phyloP scores from a whole-genome alignment of 2,329 filamentous ascomycete species.

The Beauveria sp. region DNA sequence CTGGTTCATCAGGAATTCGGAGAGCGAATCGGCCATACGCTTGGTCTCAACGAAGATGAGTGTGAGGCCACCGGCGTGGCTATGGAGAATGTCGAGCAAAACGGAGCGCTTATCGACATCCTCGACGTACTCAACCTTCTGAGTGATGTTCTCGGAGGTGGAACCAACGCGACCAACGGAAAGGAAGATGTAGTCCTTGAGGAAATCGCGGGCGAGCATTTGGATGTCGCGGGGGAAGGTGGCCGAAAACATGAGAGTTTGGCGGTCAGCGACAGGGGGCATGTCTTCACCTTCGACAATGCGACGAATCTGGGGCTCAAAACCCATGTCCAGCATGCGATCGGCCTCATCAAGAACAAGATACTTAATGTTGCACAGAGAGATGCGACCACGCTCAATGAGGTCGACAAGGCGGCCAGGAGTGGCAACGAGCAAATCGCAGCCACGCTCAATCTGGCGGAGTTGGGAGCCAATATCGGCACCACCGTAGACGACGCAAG shows the following conservation, averaged over 20 bases:
- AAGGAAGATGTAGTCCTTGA: slow-evolving; percentile 98
- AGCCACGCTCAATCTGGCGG: slow-evolving; percentile 94
- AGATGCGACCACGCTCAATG: slow-evolving; percentile 97
- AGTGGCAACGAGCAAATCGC: slow-evolving; percentile 93
- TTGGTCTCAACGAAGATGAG: slow-evolving; percentile 99
- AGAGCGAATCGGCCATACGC: slow-evolving; percentile 97
- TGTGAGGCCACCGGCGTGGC: slow-evolving; percentile 79
- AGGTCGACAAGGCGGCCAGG: slow-evolving; percentile 95
- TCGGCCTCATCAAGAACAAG: slow-evolving; percentile 98
- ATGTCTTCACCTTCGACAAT: slow-evolving; percentile 99
- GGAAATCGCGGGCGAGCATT: slow-evolving; percentile 96
- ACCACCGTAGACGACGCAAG: slow-evolving; percentile 97
- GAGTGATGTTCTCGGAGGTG: slow-evolving; percentile 99
- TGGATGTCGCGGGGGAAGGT: slow-evolving; percentile 99
- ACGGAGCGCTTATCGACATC: slow-evolving; percentile 97
- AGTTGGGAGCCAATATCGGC: slow-evolving; percentile 98
- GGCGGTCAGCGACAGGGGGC: slow-evolving; percentile 73
- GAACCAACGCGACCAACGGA: slow-evolving; percentile 98
- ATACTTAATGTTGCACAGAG: slow-evolving; percentile 97
- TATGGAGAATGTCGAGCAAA: slow-evolving; percentile 94
- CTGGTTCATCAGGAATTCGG: slow-evolving; percentile 97
- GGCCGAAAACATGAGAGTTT: slow-evolving; percentile 99
- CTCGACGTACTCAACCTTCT: slow-evolving; percentile 97
- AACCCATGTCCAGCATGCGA: slow-evolving; percentile 99
- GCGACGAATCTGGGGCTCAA: slow-evolving; percentile 97